phyloP scores from a whole-genome alignment of 495 filamentous ascomycete species.

The Penicillium bovifimosum region DNA sequence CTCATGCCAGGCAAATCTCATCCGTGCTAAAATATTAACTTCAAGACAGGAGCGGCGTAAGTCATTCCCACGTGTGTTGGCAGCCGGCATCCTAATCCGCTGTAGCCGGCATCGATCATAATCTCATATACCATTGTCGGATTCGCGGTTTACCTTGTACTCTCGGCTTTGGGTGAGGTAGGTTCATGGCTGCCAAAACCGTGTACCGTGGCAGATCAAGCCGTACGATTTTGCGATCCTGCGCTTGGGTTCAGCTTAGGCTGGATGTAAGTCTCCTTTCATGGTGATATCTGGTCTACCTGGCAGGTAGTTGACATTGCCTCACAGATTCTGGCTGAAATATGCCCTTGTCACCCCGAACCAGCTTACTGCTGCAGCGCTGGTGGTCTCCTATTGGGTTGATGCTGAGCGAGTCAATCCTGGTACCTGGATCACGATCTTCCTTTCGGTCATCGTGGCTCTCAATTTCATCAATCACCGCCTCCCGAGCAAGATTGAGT shows the following conservation, averaged over 20 bases:
- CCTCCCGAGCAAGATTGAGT: slow-evolving; percentile 48
- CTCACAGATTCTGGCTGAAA: slow-evolving; percentile 48
- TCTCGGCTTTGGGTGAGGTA: slow-evolving; percentile 60
- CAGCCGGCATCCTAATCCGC: slow-evolving; percentile 3
- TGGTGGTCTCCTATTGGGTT: slow-evolving; percentile 69
- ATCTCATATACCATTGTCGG: slow-evolving; percentile 62
- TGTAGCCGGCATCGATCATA: slow-evolving; percentile 50
- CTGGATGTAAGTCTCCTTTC: slow-evolving; percentile 34
- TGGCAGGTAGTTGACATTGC: not conserved
- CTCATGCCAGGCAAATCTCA: slow-evolving; percentile 21
- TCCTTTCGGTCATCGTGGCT: slow-evolving; percentile 54
- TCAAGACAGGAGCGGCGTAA: slow-evolving; percentile 30
- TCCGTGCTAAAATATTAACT: not conserved
- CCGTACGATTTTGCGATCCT: slow-evolving; percentile 55
- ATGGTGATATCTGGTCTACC: not conserved
- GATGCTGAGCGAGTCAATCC: slow-evolving; percentile 54
- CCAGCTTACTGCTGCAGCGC: slow-evolving; percentile 67
- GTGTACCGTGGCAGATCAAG: slow-evolving; percentile 56
- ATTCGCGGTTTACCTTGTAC: slow-evolving; percentile 54
- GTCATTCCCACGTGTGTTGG: not conserved
- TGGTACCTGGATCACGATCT: slow-evolving; percentile 67
- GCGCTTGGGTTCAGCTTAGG: slow-evolving; percentile 59
- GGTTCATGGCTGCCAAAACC: slow-evolving; percentile 54
- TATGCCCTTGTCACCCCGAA: slow-evolving; percentile 76
- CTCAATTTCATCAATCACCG: slow-evolving; percentile 55